Conservation (phyloP, 371 early-diverging fungal genomes). For the Coemansia sp. region DNA sequence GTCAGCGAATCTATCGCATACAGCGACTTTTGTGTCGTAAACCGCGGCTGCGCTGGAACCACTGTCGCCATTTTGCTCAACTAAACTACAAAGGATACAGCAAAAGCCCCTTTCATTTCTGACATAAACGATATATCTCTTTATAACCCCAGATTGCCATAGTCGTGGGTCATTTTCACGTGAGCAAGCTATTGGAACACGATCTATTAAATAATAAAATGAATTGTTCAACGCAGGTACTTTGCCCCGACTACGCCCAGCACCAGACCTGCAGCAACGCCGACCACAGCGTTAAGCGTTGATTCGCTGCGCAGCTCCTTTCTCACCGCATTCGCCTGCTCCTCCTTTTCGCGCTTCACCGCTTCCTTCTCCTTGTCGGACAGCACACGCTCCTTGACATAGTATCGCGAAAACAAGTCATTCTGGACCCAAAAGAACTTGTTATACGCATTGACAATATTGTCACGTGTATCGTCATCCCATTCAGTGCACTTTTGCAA, state of each 20-base stretch:
- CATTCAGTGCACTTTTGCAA: constrained; percentile 59
- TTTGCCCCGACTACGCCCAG: constrained; percentile 22
- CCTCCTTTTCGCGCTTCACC: constrained; percentile 7
- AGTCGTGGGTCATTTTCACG: constrained; percentile 1
- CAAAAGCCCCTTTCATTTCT: background rate
- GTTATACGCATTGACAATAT: constrained; percentile 70
- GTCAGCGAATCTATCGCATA: constrained; percentile 32
- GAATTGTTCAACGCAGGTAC: constrained; percentile 1
- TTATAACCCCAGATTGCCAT: background rate
- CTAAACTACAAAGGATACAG: background rate
- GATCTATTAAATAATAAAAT: too few species aligned
- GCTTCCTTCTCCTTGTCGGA: constrained; percentile 42
- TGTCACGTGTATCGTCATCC: constrained; percentile 59
- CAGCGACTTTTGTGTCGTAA: constrained; percentile 24
- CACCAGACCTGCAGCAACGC: constrained; percentile 34
- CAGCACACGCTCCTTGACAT: constrained; percentile 59
- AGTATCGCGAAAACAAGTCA: constrained; percentile 79
- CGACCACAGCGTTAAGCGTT: constrained; percentile 27
- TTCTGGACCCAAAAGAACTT: constrained; percentile 89
- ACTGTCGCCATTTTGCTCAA: constrained; percentile 6
- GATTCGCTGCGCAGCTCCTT: constrained; percentile 39
- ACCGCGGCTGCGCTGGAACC: constrained; percentile 37
- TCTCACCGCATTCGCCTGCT: constrained; percentile 27
- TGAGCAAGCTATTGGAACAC: background rate
- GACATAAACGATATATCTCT: background rate